Base-by-base conservation (phyloP, 495 filamentous ascomycete species). In the Aspergillus sclerotiicarbonarius region DNA sequence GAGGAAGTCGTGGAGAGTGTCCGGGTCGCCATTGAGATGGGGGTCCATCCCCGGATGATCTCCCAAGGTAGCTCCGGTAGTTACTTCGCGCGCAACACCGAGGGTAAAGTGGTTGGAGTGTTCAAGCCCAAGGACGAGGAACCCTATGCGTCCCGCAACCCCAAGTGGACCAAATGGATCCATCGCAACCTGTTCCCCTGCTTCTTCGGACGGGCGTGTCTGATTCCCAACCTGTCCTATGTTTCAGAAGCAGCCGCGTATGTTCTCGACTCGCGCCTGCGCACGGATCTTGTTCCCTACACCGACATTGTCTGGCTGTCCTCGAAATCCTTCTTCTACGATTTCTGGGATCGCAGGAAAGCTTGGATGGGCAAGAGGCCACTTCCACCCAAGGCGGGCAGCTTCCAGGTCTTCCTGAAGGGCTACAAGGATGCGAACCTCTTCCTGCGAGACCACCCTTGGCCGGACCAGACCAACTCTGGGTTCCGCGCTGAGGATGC, bases 61-160 rank as follows among this genome's bases (percentile, higher is more conserved):
- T 86, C 92, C 1, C 92, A 99, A 72, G 94, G 94, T 25, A 96
- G 91, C 71, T 97, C 92, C 6, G 94, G 94, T 10, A 96, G 91
- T 71, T 99, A 99, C 76, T 99, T 98, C 80, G 95, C 94, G 51
- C 82, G 92, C 58, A 93, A 96, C 65, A 84, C 79, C 29, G 87
- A 94, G 19, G 94, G 94, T 18, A 96, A 95, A 73, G 88, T 96
- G 13, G 91, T 99, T 15, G 94, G 92, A 21, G 95, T 99, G 8
- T 98, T 99, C 73, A 99, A 99, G 70, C 94, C 94, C 35, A 99
- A 99, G 74, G 94, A 99, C 69, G 94, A 99, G 72, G 94, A 99
- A 72, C 94, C 94, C 20, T 99, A 94, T 66, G 94, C 89, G 8
- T 90, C 89, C 12, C 86, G 89, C 53, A 96, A 96, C 67, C 91